A percentile compares a stretch with the other conserved stretches of the same genome.
Evolutionary conservation across 768 basidiomycete species (phyloP).

Genomic region (Pilatotrama ljubarskyi): DNA sequence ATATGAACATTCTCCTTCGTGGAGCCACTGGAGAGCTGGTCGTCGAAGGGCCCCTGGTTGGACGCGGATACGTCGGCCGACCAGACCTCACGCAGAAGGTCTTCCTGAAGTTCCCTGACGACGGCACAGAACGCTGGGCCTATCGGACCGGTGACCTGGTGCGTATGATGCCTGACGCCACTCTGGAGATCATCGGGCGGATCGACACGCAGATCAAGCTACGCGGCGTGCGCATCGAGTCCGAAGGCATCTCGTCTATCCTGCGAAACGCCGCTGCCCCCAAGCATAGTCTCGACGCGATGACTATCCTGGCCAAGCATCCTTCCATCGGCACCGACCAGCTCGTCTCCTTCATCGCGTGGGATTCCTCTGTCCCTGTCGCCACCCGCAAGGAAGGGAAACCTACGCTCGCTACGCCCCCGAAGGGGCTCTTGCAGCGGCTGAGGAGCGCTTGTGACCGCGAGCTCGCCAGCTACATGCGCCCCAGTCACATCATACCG

Average conservation of each 20-base stretch:
- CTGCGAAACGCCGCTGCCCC: constrained; percentile 36
- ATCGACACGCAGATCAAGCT: constrained; percentile 55
- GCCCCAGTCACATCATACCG: constrained; percentile 50
- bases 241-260: constrained; percentile 50
- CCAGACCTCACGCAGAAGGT: constrained; percentile 45
- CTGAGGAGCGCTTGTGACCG: constrained; percentile 37
- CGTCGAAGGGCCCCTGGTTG: constrained; percentile 51
- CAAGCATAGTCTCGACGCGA: constrained; percentile 36
- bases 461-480: constrained; percentile 51
- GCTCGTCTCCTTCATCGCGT: constrained; percentile 47
- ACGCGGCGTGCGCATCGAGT: constrained; percentile 55
- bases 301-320: constrained; percentile 46
- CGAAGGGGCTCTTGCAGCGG: constrained; percentile 33
- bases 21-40: constrained; percentile 50
- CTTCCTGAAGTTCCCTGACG: constrained; percentile 46
- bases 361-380: constrained; percentile 39
- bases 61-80: constrained; percentile 49
- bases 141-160: constrained; percentile 54
- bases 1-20: constrained; percentile 44
- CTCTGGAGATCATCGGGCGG: constrained; percentile 50
- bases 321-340: constrained; percentile 45
- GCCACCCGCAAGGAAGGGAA: constrained; percentile 38
- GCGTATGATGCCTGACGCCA: constrained; percentile 50
- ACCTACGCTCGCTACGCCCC: constrained; percentile 31
- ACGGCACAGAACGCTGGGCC: constrained; percentile 37